Percentiles rank a stretch among this genome's conserved stretches.
Conservation (phyloP, 352 stramenopile species). For the Phytophthora cajani region DNA sequence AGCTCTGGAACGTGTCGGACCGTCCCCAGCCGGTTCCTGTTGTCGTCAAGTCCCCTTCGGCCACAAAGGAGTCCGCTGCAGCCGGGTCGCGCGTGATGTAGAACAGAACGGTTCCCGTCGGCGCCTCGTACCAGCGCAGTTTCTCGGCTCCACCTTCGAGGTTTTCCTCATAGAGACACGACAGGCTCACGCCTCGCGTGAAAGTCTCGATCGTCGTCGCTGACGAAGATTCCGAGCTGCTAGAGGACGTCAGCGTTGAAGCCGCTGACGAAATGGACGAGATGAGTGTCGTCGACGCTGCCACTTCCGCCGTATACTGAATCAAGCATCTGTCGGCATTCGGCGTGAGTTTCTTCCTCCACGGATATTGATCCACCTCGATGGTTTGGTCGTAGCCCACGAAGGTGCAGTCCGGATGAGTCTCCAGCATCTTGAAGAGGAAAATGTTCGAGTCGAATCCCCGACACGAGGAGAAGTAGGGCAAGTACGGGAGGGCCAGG, state of each 20-base stretch:
- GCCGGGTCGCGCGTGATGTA: conserved; percentile 86
- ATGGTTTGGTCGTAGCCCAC: conserved; percentile 90
- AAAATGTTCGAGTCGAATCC: conserved; percentile 95
- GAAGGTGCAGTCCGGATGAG: conserved; percentile 92
- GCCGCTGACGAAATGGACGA: conserved; percentile 45
- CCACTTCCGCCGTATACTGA: conserved; percentile 50
- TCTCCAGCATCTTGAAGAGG: conserved; percentile 94
- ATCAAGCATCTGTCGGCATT: conserved; percentile 86
- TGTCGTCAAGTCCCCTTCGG: conserved; percentile 24
- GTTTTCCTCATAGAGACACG: conserved; percentile 92
- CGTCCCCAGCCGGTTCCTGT: conserved; percentile 65
- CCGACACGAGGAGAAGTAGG: conserved; percentile 96
- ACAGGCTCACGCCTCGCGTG: conserved; percentile 83
- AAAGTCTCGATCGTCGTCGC: conserved; percentile 25
- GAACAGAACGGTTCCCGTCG: conserved; percentile 83
- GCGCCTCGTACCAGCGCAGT: conserved; percentile 89
- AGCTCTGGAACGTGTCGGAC: conserved; percentile 49
- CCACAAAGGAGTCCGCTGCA: conserved; percentile 66
- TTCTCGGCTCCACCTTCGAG: conserved; percentile 80
- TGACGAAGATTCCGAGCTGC: conserved; percentile 24
- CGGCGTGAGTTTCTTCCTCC: conserved; percentile 82
- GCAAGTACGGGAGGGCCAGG: conserved; percentile 94
- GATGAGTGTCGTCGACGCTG: conserved; percentile 35
- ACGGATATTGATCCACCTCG: conserved; percentile 93
- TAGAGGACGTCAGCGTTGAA: conserved; percentile 14